Conservation (phyloP, 192 early-diverging fungal genomes). For the Dissophora ornata region DNA sequence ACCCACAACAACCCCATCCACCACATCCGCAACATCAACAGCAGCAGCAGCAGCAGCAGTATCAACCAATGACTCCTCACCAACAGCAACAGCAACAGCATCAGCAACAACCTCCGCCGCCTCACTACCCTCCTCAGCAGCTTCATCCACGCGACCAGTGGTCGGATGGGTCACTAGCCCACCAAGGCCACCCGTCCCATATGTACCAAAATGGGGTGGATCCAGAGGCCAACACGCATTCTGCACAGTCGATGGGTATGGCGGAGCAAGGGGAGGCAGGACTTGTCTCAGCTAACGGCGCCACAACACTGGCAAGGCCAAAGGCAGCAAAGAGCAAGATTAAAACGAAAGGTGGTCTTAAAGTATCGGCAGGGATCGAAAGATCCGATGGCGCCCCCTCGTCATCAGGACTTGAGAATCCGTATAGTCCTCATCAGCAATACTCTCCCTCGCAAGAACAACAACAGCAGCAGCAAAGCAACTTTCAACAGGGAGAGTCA, state of each 20-base stretch:
- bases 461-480: background rate
- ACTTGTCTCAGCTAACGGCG: background rate
- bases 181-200: background rate
- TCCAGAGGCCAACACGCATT: background rate
- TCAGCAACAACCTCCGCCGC: background rate
- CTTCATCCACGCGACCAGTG: background rate
- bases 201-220: background rate
- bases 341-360: conserved; percentile 11
- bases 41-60: background rate
- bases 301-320: background rate
- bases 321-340: conserved; percentile 5
- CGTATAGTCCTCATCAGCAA: background rate
- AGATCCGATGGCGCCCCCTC: background rate
- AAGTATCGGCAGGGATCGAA: background rate
- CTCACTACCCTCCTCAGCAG: background rate
- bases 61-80: background rate
- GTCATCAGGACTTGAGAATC: too few relatives aligned
- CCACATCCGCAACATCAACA: background rate
- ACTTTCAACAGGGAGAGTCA: too few relatives aligned
- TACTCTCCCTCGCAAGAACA: background rate
- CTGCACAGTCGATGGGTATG: background rate
- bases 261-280: conserved; percentile 4
- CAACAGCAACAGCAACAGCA: conserved; percentile 15
- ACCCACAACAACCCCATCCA: background rate
- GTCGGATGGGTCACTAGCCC: background rate